Evolutionary conservation across 257 asterid species (phyloP).

Genomic region (Oldenlandia corymbosa): DNA sequence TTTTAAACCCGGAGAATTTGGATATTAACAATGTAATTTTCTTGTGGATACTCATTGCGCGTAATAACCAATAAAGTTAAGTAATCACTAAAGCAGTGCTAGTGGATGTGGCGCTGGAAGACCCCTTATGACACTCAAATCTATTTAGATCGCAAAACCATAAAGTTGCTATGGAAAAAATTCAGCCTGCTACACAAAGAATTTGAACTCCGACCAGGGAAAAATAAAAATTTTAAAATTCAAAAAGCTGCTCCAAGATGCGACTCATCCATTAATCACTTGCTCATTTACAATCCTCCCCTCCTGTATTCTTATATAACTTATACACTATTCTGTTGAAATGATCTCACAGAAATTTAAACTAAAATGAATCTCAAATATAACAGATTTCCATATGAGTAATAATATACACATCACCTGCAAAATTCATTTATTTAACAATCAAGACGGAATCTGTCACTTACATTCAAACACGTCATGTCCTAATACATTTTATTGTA

Average conservation of each 20-base stretch:
- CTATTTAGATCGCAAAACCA: background rate
- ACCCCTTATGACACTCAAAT: too few relatives aligned
- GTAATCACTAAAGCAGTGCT: too few relatives aligned
- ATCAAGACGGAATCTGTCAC: too few relatives aligned
- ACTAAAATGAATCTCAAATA: too few relatives aligned
- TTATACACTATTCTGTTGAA: constrained; percentile 1
- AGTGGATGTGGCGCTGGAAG: background rate
- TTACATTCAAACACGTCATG: too few relatives aligned
- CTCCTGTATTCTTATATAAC: background rate
- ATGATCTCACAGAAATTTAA: too few relatives aligned
- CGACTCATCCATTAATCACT: constrained; percentile 6
- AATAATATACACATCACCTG: too few relatives aligned
- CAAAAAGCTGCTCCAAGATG: constrained; percentile 8
- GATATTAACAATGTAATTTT: background rate
- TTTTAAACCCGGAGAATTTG: background rate
- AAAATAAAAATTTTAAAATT: background rate
- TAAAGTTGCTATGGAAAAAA: background rate
- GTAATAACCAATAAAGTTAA: too few relatives aligned
- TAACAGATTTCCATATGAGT: too few relatives aligned
- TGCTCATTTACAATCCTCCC: constrained; percentile 10
- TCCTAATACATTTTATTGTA: too few relatives aligned
- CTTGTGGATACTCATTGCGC: too few relatives aligned
- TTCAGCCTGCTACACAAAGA: background rate
- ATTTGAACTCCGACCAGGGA: background rate
- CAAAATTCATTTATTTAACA: too few relatives aligned